Base-by-base conservation (phyloP, 805 yeast genomes). In the Saturnispora ahearnii region DNA sequence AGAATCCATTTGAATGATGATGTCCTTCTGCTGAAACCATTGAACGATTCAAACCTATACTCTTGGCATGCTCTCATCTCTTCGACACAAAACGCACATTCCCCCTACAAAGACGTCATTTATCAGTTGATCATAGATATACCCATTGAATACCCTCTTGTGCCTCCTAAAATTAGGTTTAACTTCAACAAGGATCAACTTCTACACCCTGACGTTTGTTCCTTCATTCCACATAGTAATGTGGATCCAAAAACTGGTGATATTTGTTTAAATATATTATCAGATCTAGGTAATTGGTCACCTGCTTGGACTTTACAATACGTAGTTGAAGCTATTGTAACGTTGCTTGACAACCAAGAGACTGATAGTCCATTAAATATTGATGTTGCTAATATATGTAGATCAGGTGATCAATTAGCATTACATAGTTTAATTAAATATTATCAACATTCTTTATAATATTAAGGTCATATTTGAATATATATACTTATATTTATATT, bases 291-390 rank as follows among this genome's bases (percentile, higher is more conserved):
- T 41, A 70, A 70, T 52, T 84, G 90, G 90, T 74, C 86, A 0
- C 90, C 91, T 0, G 87, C 86, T 1, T 84, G 88, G 86, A 76
- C 80, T 48, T 59, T 84, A 42, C 64, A 73, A 44, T 69, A 78
- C 50, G 68, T 78, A 5, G 66, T 82, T 43, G 71, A 75, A 15
- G 87, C 87, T 1, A 73, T 84, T 2, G 59, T 80, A 31, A 66
- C 77, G 60, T 68, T 84, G 13, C 58, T 84, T 8, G 76, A 73
- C 41, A 77, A 78, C 45, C 89, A 89, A 0, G 88, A 81, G 59
- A 84, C 87, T 0, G 79, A 79, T 53, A 78, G 85, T 38, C 91
- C 91, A 0, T 63, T 84, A 46, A 82, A 84, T 58, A 70, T 84
- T 13, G 90, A 84, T 60, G 70, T 81, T 64, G 85, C 88, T 5